Base-by-base conservation (phyloP, 495 filamentous ascomycete species). In the Apodospora peruviana region DNA sequence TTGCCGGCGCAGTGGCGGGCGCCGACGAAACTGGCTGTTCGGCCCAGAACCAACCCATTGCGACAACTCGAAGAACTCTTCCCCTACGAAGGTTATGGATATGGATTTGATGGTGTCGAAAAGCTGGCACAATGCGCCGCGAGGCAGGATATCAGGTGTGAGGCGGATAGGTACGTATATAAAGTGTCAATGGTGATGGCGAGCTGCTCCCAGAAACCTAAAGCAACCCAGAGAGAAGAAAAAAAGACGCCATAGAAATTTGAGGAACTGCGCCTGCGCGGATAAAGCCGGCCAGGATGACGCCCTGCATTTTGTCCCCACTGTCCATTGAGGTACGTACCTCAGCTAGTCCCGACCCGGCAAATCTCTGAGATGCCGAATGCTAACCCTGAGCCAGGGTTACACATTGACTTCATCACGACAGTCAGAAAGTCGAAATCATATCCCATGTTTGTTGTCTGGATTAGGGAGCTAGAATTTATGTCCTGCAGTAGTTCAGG, bases 1-100 rank as follows among this genome's bases (percentile, higher is more conserved):
- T 40, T 35, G 49, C 49, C 12, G 50, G 43, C 23, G 59, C 56
- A 41, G 66, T 53, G 54, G 58, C 56, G 25, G 52, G 68, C 52
- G 67, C 51, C 18, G 78, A 61, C 39, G 72, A 47, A 64, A 66
- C 51, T 62, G 79, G 62, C n/a, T n/a, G n/a, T 55, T 98, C 90
- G 68, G 90, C 87, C 93, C 93, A 98, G 58, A 98, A 98, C 94
- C 94, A 98, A 53, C 93, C 93, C 93, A 98, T 96, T 38, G 18
- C 62, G 35, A 22, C 21, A 18, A 34, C 14, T 12, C 18, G 21
- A 8, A 2, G 14, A 2, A n/a, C 1, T 40, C 14, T 40, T 2
- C 27, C 10, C 37, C 18, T 40, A n/a, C n/a, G n/a, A n/a, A n/a
- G n/a, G n/a, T n/a, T n/a, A n/a, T n/a, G n/a, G n/a, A 20, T 9